These are phyloP conservation scores for Austroboletus eburneus DNA, from an alignment of 768 basidiomycete genomes.

Conservation along the genomic window DNA sequence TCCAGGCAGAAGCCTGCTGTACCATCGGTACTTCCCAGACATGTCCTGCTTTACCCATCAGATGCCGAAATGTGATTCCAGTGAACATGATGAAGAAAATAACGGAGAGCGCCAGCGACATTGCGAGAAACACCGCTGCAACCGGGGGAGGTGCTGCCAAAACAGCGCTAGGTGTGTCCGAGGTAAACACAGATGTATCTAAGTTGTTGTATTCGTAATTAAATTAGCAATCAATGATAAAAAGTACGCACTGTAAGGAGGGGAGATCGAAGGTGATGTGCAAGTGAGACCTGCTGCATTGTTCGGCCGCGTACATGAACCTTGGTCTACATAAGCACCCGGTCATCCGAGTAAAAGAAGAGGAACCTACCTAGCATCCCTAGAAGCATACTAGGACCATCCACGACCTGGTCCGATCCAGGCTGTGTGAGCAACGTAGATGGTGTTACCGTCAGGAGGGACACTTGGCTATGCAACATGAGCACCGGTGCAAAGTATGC, in stretches of 20 bases:
- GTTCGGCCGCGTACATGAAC: slow-evolving; percentile 58
- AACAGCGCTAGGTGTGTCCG: slow-evolving; percentile 49
- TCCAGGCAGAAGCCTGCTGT: slow-evolving; percentile 63
- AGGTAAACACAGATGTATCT: slow-evolving; percentile 67
- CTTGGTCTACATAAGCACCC: slow-evolving; percentile 32
- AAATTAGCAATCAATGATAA: neutral
- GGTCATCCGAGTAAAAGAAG: neutral
- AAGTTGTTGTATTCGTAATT: too few species aligned
- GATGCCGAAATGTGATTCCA: slow-evolving; percentile 60
- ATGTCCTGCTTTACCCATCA: slow-evolving; percentile 50
- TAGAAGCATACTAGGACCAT: slow-evolving; percentile 66
- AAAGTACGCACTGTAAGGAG: slow-evolving; percentile 53
- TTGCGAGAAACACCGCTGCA: slow-evolving; percentile 60
- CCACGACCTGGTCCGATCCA: slow-evolving; percentile 34
- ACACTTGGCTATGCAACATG: slow-evolving; percentile 57
- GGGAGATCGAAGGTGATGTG: slow-evolving; percentile 49
- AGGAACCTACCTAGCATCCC: slow-evolving; percentile 60
- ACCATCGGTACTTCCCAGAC: slow-evolving; percentile 53
- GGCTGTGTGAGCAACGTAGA: slow-evolving; percentile 41
- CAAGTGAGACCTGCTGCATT: slow-evolving; percentile 53
- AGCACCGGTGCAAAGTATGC: slow-evolving; percentile 64
- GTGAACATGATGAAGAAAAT: slow-evolving; percentile 66
- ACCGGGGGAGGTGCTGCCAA: slow-evolving; percentile 58
- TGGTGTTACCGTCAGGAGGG: slow-evolving; percentile 61
- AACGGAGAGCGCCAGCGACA: slow-evolving; percentile 52